Conservation (phyloP, 805 yeast species). For the Ascoidea rubescens region DNA sequence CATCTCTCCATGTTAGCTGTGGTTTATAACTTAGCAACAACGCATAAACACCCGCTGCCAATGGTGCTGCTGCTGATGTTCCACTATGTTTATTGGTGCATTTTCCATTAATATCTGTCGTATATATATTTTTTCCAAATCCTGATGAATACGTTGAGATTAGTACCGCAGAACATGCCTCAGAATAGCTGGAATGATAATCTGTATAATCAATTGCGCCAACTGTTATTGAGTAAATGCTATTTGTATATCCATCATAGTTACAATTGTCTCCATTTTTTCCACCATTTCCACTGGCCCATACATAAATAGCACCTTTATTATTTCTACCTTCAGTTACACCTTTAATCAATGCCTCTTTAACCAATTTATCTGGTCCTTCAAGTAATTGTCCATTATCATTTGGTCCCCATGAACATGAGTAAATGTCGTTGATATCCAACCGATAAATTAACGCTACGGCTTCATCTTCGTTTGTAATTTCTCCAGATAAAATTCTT, state of each 20-base stretch:
- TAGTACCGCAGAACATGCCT: constrained; percentile 88
- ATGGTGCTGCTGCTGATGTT: constrained; percentile 97
- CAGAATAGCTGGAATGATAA: constrained; percentile 78
- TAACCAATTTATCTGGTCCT: constrained; percentile 68
- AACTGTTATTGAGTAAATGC: constrained; percentile 87
- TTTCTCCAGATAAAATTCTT: constrained; percentile 69
- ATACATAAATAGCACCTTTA: constrained; percentile 82
- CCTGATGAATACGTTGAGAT: constrained; percentile 91
- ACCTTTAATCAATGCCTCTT: constrained; percentile 72
- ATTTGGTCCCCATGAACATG: constrained; percentile 98
- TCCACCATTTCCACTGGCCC: constrained; percentile 95
- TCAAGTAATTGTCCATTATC: constrained; percentile 84
- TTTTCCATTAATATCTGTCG: constrained; percentile 59
- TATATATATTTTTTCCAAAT: constrained; percentile 75
- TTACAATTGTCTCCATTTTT: constrained; percentile 77
- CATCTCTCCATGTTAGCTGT: constrained; percentile 86
- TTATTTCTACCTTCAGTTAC: constrained; percentile 66
- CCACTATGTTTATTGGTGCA: constrained; percentile 84
- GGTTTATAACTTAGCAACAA: constrained; percentile 76
- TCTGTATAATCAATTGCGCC: constrained; percentile 88
- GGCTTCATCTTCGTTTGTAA: constrained; percentile 84
- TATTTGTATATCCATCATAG: constrained; percentile 93
- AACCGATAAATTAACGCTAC: constrained; percentile 69
- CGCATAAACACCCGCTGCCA: constrained; percentile 90
- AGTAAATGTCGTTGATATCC: constrained; percentile 81